phyloP scores from a whole-genome alignment of 352 stramenopile genomes.

The Phytophthora citrophthora region DNA sequence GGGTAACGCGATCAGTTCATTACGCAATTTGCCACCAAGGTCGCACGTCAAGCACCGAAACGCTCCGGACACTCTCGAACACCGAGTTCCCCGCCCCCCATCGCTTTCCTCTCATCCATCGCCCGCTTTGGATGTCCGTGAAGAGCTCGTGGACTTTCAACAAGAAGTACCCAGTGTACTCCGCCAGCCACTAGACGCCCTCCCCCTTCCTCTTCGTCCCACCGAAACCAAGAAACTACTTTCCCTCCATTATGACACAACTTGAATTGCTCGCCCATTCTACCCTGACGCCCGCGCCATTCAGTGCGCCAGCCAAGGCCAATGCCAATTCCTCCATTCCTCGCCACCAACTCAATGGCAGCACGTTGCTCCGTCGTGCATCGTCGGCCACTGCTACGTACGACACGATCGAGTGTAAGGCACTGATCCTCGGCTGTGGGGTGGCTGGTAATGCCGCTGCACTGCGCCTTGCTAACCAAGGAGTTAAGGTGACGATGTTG shows the following conservation, averaged over 20 bases:
- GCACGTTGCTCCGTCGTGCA: constrained; percentile 34
- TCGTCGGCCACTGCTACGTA: constrained; percentile 43
- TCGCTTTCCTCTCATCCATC: constrained; percentile 23
- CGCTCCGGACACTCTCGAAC: constrained; percentile 20
- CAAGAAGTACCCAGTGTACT: constrained; percentile 86
- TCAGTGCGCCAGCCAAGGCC: constrained; percentile 28
- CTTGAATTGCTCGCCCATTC: constrained; percentile 49
- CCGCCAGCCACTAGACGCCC: constrained; percentile 67
- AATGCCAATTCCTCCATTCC: constrained; percentile 38
- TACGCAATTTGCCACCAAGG: constrained; percentile 54
- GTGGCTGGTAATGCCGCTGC: constrained; percentile 80
- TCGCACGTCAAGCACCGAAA: constrained; percentile 35
- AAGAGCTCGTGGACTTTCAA: constrained; percentile 86
- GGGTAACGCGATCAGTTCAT: constrained; percentile 76
- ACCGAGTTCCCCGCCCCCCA: constrained; percentile 17
- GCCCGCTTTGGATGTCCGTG: constrained; percentile 70
- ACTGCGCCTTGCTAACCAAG: constrained; percentile 75
- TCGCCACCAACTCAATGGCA: constrained; percentile 45
- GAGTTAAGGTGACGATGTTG: constrained; percentile 85
- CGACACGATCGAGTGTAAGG: constrained; percentile 65
- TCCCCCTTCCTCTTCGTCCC: not conserved
- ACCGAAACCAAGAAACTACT: constrained; percentile 9
- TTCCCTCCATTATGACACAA: constrained; percentile 51
- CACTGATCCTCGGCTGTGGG: constrained; percentile 80
- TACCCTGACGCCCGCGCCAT: constrained; percentile 27